Evolutionary conservation across 2,329 filamentous ascomycete genomes (phyloP).

Genomic region (Coniochaeta pulveracea): DNA sequence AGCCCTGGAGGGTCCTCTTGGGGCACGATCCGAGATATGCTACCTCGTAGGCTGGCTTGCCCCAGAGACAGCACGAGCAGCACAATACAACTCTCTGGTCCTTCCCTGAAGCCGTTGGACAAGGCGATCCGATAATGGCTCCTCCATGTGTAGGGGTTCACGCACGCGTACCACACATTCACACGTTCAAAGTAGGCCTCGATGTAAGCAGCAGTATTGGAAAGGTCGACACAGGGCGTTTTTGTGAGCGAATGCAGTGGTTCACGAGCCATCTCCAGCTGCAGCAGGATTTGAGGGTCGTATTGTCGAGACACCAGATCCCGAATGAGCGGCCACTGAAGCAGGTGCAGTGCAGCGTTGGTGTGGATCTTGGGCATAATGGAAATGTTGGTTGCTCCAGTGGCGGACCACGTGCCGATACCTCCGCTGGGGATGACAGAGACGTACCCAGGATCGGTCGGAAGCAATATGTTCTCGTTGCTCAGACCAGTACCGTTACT

Average conservation of each 20-base stretch:
- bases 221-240: conserved; percentile 56
- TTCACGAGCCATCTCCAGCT: conserved; percentile 69
- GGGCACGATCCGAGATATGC: conserved; percentile 60
- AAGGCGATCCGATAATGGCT: conserved; percentile 65
- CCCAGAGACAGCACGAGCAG: conserved; percentile 68
- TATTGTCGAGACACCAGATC: conserved; percentile 68
- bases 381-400: conserved; percentile 54
- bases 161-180: conserved; percentile 77
- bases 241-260: conserved; percentile 58
- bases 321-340: conserved; percentile 72
- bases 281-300: conserved; percentile 70
- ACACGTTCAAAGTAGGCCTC: conserved; percentile 72
- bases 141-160: conserved; percentile 73
- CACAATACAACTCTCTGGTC: conserved; percentile 73
- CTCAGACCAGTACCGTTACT: conserved; percentile 52
- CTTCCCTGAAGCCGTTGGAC: conserved; percentile 65
- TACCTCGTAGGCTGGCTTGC: conserved; percentile 63
- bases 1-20: conserved; percentile 64
- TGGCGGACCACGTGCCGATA: conserved; percentile 58
- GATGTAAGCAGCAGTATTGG: conserved; percentile 64
- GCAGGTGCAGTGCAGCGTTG: conserved; percentile 64
- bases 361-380: conserved; percentile 81
- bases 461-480: conserved; percentile 42
- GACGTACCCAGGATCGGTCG: conserved; percentile 32
- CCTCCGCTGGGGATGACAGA: conserved; percentile 51